Evolutionary conservation across 1,284 basidiomycete genomes (phyloP).

Genomic region (Microbotryum silenes-acaulis): DNA sequence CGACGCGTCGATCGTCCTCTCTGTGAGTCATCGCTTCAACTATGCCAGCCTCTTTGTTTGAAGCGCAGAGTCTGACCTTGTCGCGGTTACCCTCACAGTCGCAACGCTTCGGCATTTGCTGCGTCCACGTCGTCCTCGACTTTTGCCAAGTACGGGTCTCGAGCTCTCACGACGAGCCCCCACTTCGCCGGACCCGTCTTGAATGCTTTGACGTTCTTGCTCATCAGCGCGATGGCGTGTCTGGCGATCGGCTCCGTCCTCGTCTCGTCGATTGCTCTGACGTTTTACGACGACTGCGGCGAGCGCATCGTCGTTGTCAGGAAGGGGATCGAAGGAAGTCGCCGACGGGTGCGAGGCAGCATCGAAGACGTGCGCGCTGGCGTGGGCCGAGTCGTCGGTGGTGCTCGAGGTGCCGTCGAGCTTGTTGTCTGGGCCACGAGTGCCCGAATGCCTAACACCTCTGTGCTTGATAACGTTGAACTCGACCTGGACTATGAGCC

Average conservation of each 20-base stretch:
- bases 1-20: no score
- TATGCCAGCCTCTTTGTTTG: neutral
- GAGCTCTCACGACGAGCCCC: no score
- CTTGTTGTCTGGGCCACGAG: slow-evolving; percentile 12
- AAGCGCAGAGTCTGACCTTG: neutral
- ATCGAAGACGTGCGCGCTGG: slow-evolving; percentile 19
- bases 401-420: slow-evolving; percentile 16
- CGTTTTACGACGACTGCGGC: slow-evolving; percentile 25
- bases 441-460: neutral
- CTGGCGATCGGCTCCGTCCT: slow-evolving; percentile 21
- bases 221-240: slow-evolving; percentile 18
- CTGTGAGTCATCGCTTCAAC: neutral
- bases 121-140: no score
- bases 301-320: slow-evolving; percentile 4
- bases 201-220: slow-evolving; percentile 17
- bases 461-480: neutral
- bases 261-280: slow-evolving; percentile 17
- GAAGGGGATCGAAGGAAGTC: slow-evolving; percentile 2
- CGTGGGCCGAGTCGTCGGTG: slow-evolving; percentile 19
- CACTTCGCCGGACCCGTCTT: slow-evolving; percentile 14
- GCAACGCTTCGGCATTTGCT: no score
- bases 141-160: no score
- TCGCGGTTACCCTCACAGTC: neutral
- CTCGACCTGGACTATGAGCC: no score
- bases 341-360: slow-evolving; percentile 5